Evolutionary conservation across 2,329 filamentous ascomycete genomes (phyloP), one percentile per base, ranked within the genome.

Genomic region (Diaporthe sp.): DNA sequence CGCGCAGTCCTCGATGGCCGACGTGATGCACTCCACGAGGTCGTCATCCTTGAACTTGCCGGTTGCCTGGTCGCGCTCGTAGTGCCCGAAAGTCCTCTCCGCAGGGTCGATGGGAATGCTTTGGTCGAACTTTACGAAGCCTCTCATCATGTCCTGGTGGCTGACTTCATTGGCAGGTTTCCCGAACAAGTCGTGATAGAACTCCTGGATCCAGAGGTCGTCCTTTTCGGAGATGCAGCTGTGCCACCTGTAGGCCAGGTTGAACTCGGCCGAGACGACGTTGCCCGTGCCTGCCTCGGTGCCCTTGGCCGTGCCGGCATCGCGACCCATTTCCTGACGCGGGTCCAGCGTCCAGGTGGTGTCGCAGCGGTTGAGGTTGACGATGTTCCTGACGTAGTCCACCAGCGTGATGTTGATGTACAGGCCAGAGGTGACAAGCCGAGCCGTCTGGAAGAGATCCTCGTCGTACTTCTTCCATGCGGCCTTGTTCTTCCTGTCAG

Each of bases 161-260:
- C 86, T 86, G 61, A 96, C 84, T 12, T 89, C 83, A 56, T 87
- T 80, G 19, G 88, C 83, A 73, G 91, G 84, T 82, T 92, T 91
- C 65, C 88, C 88, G 76, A 95, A 91, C 1, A 94, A 82, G 55
- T 89, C 84, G 1, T 84, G 82, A 80, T 94, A 95, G 75, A 94
- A 88, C 17, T 92, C 86, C 78, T 95, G 88, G 30, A 94, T 93
- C 94, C 94, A 97, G 77, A 92, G 88, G 79, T 97, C 94, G 79
- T 97, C 95, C 76, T 90, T 91, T 73, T 91, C 89, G 1, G 85
- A 90, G 78, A 97, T 94, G 78, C 93, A 92, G 4, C 94, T 94
- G 84, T 97, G 94, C 94, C 94, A 97, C 76, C 94, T 89, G 82
- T 97, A 97, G 77, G 94, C 93, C 13, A 97, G 87, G 80, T 97